Conservation (phyloP, 2,329 filamentous ascomycete genomes). For the Rasamsonia emersonii region DNA sequence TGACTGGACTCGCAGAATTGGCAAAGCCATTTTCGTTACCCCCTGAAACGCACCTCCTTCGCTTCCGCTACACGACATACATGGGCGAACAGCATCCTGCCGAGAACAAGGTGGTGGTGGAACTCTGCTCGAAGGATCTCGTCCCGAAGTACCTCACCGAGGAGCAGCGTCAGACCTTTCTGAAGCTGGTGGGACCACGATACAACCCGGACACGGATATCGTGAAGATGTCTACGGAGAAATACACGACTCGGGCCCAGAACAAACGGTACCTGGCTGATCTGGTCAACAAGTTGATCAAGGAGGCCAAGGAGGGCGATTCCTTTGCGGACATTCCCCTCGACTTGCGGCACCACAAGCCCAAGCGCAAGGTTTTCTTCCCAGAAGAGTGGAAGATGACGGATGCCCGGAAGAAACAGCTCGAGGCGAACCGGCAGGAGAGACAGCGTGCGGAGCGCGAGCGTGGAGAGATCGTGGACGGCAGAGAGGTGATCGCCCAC, state of each 20-base stretch:
- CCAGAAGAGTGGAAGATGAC: slow-evolving; percentile 79
- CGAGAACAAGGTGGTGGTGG: slow-evolving; percentile 85
- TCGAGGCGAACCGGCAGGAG: slow-evolving; percentile 53
- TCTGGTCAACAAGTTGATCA: slow-evolving; percentile 62
- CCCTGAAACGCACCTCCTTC: slow-evolving; percentile 57
- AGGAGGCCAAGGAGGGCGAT: slow-evolving; percentile 70
- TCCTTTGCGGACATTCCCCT: slow-evolving; percentile 83
- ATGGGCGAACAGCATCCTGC: slow-evolving; percentile 91
- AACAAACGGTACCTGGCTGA: slow-evolving; percentile 94
- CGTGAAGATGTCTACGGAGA: slow-evolving; percentile 85
- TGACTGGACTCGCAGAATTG: slow-evolving; percentile 51
- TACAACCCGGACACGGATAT: slow-evolving; percentile 79
- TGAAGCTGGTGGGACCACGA: slow-evolving; percentile 74
- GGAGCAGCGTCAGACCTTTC: slow-evolving; percentile 67
- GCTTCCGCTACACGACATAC: slow-evolving; percentile 95
- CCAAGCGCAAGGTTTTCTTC: slow-evolving; percentile 60
- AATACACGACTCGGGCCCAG: slow-evolving; percentile 79
- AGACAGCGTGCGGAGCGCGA: slow-evolving; percentile 48
- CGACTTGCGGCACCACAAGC: slow-evolving; percentile 75
- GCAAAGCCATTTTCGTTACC: slow-evolving; percentile 74
- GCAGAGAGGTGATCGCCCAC: slow-evolving; percentile 30
- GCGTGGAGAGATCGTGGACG: slow-evolving; percentile 49
- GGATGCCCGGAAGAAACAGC: slow-evolving; percentile 53
- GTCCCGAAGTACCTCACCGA: slow-evolving; percentile 50
- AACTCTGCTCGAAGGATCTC: slow-evolving; percentile 71